Evolutionary conservation across 2,329 filamentous ascomycete genomes (phyloP).

Genomic region (Alternaria brassicicola): DNA sequence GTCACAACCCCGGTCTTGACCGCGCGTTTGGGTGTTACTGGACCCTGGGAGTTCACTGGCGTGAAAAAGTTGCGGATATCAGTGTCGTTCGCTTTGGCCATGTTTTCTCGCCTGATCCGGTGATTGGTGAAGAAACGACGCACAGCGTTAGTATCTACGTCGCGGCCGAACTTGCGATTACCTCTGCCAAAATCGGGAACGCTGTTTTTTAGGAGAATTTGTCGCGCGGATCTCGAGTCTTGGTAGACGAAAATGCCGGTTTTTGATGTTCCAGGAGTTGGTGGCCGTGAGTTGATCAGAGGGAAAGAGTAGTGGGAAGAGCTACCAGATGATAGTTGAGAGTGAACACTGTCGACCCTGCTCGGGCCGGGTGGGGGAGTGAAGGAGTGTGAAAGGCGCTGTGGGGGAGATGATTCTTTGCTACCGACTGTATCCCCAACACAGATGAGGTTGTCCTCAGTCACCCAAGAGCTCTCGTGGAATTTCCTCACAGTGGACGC

Average conservation of each 20-base stretch:
- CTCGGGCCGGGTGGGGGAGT: background rate
- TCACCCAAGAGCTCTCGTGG: background rate
- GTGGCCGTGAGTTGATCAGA: background rate
- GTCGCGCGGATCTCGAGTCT: background rate
- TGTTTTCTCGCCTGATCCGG: background rate
- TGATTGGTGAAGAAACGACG: background rate
- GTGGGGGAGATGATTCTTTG: background rate
- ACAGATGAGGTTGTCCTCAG: background rate
- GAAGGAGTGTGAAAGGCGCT: background rate
- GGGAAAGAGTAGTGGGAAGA: background rate
- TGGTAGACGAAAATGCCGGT: background rate
- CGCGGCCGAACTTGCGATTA: conserved; percentile 5
- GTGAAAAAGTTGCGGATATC: background rate
- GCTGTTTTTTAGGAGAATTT: background rate
- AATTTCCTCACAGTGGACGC: background rate
- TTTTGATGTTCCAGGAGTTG: background rate
- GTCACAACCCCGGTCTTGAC: background rate
- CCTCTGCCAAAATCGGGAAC: background rate
- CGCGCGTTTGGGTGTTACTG: background rate
- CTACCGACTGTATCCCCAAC: background rate
- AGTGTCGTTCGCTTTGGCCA: background rate
- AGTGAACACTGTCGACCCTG: background rate
- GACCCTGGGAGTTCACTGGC: background rate
- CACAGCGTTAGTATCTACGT: conserved; percentile 5
- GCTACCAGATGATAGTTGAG: background rate